Conservation (phyloP, 371 early-diverging fungal genomes). For the Batkoa obscura region DNA sequence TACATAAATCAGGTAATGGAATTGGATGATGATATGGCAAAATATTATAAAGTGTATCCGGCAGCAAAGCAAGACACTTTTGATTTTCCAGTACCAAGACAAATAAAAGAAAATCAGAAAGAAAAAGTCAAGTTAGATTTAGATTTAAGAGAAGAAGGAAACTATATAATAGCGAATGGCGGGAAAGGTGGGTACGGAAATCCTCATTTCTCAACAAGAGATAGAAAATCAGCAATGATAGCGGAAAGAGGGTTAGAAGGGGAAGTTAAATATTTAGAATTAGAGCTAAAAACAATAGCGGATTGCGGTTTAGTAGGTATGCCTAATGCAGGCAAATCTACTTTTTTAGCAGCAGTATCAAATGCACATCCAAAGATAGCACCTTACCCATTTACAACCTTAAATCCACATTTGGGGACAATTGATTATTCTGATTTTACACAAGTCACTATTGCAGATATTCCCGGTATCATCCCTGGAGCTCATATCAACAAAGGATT, state of each 20-base stretch:
- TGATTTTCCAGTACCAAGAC: conserved; percentile 11
- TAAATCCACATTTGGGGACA: conserved; percentile 90
- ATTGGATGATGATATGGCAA: conserved; percentile 7
- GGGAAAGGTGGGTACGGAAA: conserved; percentile 70
- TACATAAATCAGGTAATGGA: conserved; percentile 12
- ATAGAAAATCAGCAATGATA: conserved; percentile 61
- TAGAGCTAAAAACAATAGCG: conserved; percentile 91
- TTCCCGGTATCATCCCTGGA: conserved; percentile 83
- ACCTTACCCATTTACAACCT: conserved; percentile 91
- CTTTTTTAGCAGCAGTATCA: conserved; percentile 76
- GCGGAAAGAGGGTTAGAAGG: conserved; percentile 71
- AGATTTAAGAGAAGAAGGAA: conserved; percentile 14
- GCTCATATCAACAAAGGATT: conserved; percentile 83
- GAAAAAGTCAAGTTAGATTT: conserved; percentile 18
- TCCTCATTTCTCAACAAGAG: conserved; percentile 55
- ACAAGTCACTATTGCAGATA: conserved; percentile 82
- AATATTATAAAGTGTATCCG: conserved; percentile 10
- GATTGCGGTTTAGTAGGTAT: conserved; percentile 89
- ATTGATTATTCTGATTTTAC: conserved; percentile 64
- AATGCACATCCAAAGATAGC: conserved; percentile 88
- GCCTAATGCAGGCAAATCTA: conserved; percentile 94
- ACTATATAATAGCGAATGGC: conserved; percentile 45
- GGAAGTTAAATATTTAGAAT: conserved; percentile 38
- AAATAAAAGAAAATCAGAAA: conserved; percentile 10
- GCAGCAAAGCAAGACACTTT: background rate